These are phyloP conservation scores for Teunomyces stri DNA, from an alignment of 805 yeast genomes.

Conservation along the genomic window DNA sequence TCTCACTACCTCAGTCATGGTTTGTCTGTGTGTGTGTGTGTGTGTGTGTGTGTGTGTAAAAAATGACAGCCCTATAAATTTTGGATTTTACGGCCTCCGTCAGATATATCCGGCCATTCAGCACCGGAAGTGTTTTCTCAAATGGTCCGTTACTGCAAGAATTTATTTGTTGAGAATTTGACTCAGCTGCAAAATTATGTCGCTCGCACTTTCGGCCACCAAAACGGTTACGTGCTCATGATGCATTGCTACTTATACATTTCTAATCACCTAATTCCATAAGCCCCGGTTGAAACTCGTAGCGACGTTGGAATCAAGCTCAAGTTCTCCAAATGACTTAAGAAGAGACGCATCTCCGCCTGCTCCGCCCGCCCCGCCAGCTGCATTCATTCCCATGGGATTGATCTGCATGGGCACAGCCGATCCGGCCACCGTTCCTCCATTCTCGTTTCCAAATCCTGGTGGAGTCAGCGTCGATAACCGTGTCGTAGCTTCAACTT, in stretches of 20 bases:
- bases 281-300: slow-evolving; percentile 1
- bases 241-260: background rate
- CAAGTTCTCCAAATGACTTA: slow-evolving; percentile 2
- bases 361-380: too few relatives aligned
- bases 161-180: background rate
- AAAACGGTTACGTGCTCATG: background rate
- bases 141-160: background rate
- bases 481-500: slow-evolving; percentile 15
- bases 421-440: too few relatives aligned
- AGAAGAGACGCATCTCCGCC: background rate
- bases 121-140: background rate
- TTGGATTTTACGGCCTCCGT: too few relatives aligned
- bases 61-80: too few relatives aligned
- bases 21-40: too few relatives aligned
- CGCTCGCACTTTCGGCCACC: background rate
- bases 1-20: slow-evolving; percentile 32
- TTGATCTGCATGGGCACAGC: background rate
- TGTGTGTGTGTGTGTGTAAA: too few relatives aligned
- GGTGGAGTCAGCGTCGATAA: background rate
- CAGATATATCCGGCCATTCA: too few relatives aligned
- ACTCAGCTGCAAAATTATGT: background rate
- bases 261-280: slow-evolving; percentile 1
- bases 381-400: background rate
- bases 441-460: background rate
- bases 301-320: background rate